Percentiles rank a stretch among this genome's conserved stretches.
Conservation (phyloP, 805 yeast species). For the Trichomonascus vanleenenianus region DNA sequence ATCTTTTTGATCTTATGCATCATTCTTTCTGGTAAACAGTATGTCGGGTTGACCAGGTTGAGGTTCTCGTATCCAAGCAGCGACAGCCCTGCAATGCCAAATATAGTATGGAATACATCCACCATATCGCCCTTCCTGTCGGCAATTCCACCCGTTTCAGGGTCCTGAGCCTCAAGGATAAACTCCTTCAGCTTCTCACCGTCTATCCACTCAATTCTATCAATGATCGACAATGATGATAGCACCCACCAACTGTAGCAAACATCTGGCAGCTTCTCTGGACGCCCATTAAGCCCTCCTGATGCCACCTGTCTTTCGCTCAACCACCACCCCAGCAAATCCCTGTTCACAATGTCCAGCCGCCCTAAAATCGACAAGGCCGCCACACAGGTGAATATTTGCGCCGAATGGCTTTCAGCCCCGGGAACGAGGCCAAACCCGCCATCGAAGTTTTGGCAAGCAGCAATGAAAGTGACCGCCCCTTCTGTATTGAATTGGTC, state of each 20-base stretch:
- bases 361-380: slow-evolving; percentile 61
- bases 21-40: slow-evolving; percentile 64
- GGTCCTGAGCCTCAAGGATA: slow-evolving; percentile 72
- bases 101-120: slow-evolving; percentile 88
- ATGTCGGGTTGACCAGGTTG: slow-evolving; percentile 70
- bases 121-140: slow-evolving; percentile 88
- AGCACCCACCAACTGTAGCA: slow-evolving; percentile 98
- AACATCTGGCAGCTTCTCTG: slow-evolving; percentile 93
- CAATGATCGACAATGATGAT: slow-evolving; percentile 62
- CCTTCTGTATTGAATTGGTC: slow-evolving; percentile 35
- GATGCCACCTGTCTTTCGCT: slow-evolving; percentile 78
- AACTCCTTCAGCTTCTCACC: slow-evolving; percentile 51
- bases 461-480: slow-evolving; percentile 56
- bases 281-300: slow-evolving; percentile 96
- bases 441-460: slow-evolving; percentile 89
- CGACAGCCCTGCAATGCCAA: slow-evolving; percentile 84
- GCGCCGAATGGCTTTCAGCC: slow-evolving; percentile 93
- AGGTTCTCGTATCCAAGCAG: slow-evolving; percentile 57
- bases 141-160: slow-evolving; percentile 76
- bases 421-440: slow-evolving; percentile 93
- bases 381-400: slow-evolving; percentile 75
- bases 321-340: slow-evolving; percentile 70
- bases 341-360: slow-evolving; percentile 40
- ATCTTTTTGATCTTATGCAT: slow-evolving; percentile 22
- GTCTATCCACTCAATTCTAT: slow-evolving; percentile 71